A percentile compares a stretch with the other conserved stretches of the same genome.
These are phyloP conservation scores for Saccharomycopsis javanensis DNA, from an alignment of 805 yeast genomes.

Conservation along the genomic window DNA sequence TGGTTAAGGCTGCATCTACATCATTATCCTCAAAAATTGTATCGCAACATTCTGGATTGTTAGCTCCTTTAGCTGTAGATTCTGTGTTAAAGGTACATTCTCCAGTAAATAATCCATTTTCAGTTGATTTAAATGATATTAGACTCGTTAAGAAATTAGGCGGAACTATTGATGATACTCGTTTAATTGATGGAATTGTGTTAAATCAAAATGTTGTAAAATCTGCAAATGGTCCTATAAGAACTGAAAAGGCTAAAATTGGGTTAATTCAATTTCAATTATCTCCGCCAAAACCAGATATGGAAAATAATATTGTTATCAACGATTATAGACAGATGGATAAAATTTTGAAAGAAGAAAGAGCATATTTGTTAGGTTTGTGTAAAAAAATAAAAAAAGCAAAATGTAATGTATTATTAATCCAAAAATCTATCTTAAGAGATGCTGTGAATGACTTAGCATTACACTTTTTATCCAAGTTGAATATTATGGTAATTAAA, in stretches of 20 bases:
- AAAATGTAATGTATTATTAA: conserved; percentile 84
- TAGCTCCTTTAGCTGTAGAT: conserved; percentile 92
- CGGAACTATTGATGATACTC: conserved; percentile 96
- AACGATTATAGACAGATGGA: conserved; percentile 99
- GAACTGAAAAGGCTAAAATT: conserved; percentile 88
- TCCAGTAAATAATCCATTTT: conserved; percentile 33
- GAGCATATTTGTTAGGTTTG: conserved; percentile 87
- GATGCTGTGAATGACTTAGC: conserved; percentile 95
- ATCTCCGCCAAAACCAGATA: conserved; percentile 94
- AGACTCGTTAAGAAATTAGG: conserved; percentile 90
- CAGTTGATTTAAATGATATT: conserved; percentile 79
- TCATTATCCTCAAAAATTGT: conserved; percentile 93
- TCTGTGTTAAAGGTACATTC: conserved; percentile 68
- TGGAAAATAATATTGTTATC: conserved; percentile 95
- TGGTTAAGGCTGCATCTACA: conserved; percentile 88
- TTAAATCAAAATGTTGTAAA: conserved; percentile 85
- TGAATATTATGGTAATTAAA: conserved; percentile 87
- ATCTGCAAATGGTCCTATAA: conserved; percentile 88
- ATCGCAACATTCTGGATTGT: conserved; percentile 74
- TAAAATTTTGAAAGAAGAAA: conserved; percentile 93
- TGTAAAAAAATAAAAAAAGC: conserved; percentile 96
- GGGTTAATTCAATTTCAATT: conserved; percentile 89
- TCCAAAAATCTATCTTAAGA: conserved; percentile 87
- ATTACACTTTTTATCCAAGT: conserved; percentile 84
- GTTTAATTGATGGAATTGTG: conserved; percentile 85